Conservation (phyloP, 169 alveolate genomes). For the Babesia caballi region DNA sequence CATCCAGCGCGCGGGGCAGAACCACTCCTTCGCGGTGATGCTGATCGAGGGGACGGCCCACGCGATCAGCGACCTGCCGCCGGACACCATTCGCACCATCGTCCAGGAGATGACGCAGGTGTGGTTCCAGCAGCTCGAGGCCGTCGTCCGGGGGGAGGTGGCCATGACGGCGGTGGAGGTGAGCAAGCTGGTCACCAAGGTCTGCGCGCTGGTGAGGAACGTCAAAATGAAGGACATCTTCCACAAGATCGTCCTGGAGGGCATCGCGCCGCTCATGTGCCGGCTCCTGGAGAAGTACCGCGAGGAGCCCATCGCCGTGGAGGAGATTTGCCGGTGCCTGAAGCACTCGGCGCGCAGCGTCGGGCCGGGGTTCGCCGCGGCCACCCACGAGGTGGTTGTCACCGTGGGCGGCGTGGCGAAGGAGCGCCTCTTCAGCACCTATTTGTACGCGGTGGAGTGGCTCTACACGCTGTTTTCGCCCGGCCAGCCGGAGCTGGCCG, state of each 20-base stretch:
- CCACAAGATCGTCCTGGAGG: background rate
- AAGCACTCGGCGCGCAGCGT: constrained; percentile 45
- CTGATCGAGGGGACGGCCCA: constrained; percentile 36
- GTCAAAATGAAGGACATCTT: constrained; percentile 8
- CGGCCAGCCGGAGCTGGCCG: constrained; percentile 1
- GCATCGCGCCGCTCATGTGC: constrained; percentile 29
- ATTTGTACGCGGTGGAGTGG: constrained; percentile 58
- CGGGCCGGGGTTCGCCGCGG: constrained; percentile 7
- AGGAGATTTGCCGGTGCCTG: constrained; percentile 45
- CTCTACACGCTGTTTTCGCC: constrained; percentile 10
- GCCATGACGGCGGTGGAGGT: background rate
- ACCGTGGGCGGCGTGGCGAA: constrained; percentile 24
- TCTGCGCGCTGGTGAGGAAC: constrained; percentile 19
- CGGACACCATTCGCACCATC: background rate
- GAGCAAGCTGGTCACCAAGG: background rate
- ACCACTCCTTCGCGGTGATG: background rate
- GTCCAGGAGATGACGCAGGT: constrained; percentile 7
- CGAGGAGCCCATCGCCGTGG: constrained; percentile 22
- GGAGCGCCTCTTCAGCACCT: constrained; percentile 37
- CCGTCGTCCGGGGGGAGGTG: constrained; percentile 11
- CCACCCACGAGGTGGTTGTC: background rate
- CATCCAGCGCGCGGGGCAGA: constrained; percentile 6
- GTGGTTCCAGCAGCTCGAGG: constrained; percentile 24
- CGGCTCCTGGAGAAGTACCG: constrained; percentile 7
- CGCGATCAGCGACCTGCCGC: constrained; percentile 32